phyloP scores from a whole-genome alignment of 257 asterid genomes.

The Lavandula angustifolia region DNA sequence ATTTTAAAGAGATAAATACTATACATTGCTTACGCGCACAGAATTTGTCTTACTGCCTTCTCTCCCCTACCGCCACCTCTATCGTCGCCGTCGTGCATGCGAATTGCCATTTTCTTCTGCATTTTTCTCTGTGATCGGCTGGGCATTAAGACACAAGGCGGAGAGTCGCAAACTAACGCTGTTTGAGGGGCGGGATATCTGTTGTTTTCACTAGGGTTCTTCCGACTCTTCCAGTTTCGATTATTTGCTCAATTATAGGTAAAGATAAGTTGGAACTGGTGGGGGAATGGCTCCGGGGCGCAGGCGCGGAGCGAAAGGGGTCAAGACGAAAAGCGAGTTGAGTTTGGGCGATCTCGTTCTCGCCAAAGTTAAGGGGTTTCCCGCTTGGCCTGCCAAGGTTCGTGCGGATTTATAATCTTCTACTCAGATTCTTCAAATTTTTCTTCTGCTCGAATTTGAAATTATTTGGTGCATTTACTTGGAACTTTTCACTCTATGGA shows the following conservation, averaged over 20 bases:
- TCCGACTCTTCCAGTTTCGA: slow-evolving; percentile 25
- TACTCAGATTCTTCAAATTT: background rate
- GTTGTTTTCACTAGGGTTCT: slow-evolving; percentile 36
- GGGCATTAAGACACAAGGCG: slow-evolving; percentile 3
- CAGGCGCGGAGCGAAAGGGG: slow-evolving; percentile 67
- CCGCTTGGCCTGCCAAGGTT: slow-evolving; percentile 97
- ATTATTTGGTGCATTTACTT: slow-evolving; percentile 8
- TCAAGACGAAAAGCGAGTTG: slow-evolving; percentile 56
- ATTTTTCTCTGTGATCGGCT: slow-evolving; percentile 25
- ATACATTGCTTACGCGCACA: slow-evolving; percentile 33
- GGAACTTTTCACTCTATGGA: slow-evolving; percentile 12
- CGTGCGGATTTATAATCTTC: background rate
- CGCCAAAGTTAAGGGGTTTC: slow-evolving; percentile 90
- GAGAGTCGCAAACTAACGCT: slow-evolving; percentile 25
- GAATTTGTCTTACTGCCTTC: slow-evolving; percentile 28
- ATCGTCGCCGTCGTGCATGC: slow-evolving; percentile 27
- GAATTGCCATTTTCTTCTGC: background rate
- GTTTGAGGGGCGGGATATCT: slow-evolving; percentile 25
- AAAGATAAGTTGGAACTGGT: slow-evolving; percentile 18
- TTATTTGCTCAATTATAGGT: slow-evolving; percentile 27
- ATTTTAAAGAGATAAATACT: slow-evolving; percentile 9
- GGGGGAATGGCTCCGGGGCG: slow-evolving; percentile 78
- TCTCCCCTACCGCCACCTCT: slow-evolving; percentile 35
- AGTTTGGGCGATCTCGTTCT: slow-evolving; percentile 87
- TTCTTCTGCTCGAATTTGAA: slow-evolving; percentile 1